Evolutionary conservation across 345 rosid genomes (phyloP).

Genomic region (Syzygium oleosum): DNA sequence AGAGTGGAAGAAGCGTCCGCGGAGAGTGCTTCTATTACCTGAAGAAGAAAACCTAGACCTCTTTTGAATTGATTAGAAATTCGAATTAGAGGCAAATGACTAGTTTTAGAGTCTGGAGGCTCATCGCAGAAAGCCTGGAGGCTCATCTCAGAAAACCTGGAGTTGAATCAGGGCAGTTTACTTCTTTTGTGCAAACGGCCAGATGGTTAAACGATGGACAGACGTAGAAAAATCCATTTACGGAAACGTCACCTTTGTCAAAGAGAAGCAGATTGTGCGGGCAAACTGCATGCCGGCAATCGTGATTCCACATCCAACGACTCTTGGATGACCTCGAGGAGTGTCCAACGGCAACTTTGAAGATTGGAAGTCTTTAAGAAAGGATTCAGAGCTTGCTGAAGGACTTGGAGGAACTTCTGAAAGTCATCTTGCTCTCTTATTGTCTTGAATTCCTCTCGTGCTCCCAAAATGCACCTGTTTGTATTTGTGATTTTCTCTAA

Average conservation of each 20-base stretch:
- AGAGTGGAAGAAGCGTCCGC: not conserved
- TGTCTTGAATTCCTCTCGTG: too few species aligned
- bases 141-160: not conserved
- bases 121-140: not conserved
- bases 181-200: not conserved
- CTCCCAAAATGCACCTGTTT: too few species aligned
- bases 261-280: rapidly evolving
- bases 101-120: not conserved
- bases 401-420: too few species aligned
- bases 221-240: not conserved
- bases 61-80: not conserved
- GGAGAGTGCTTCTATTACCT: not conserved
- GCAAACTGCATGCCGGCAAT: too few species aligned
- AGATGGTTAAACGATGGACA: too few species aligned
- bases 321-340: not conserved
- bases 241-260: not conserved
- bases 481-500: not conserved
- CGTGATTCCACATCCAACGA: rapidly evolving
- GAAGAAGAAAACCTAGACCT: not conserved
- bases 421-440: too few species aligned
- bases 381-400: too few species aligned
- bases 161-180: not conserved
- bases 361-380: too few species aligned
- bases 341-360: not conserved
- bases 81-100: not conserved